Evolutionary conservation across 768 basidiomycete genomes (phyloP).

Genomic region (Mycena venus): DNA sequence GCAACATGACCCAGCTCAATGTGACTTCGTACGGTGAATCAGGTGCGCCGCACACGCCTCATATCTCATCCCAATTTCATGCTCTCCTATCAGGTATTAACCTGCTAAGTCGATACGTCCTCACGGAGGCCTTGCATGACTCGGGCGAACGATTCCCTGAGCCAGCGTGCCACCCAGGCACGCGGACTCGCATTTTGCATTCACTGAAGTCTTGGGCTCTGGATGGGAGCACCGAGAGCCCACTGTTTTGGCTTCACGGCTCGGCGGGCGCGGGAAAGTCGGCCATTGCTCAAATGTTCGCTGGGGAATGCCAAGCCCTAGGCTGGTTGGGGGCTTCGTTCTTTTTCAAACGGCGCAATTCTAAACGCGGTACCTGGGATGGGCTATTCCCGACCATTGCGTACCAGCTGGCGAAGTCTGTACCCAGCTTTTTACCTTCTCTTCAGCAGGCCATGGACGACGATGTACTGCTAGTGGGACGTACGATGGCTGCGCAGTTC

Average conservation of each 20-base stretch:
- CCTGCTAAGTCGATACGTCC: neutral
- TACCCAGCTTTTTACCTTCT: neutral
- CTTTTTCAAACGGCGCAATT: slow-evolving; percentile 46
- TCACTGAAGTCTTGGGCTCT: too few relatives aligned
- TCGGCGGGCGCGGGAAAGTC: neutral
- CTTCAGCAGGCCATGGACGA: slow-evolving; percentile 20
- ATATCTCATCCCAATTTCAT: too few relatives aligned
- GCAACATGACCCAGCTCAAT: too few relatives aligned
- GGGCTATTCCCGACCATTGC: slow-evolving; percentile 43
- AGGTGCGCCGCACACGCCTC: too few relatives aligned
- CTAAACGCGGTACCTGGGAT: slow-evolving; percentile 37
- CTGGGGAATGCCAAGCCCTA: neutral
- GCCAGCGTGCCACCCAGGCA: too few relatives aligned
- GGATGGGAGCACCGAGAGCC: too few relatives aligned
- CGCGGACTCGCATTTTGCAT: too few relatives aligned
- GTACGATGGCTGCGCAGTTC: slow-evolving; percentile 23
- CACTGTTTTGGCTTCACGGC: neutral
- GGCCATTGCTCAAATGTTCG: neutral
- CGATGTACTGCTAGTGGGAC: slow-evolving; percentile 23
- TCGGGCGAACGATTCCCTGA: too few relatives aligned
- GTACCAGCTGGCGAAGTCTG: slow-evolving; percentile 35
- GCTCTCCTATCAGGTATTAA: neutral
- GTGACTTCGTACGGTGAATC: too few relatives aligned
- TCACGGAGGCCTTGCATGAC: neutral
- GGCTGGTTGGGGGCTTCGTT: neutral